These are phyloP conservation scores for Balamuthia mandrillaris DNA, from an alignment of 208 protist genomes.

Conservation along the genomic window DNA sequence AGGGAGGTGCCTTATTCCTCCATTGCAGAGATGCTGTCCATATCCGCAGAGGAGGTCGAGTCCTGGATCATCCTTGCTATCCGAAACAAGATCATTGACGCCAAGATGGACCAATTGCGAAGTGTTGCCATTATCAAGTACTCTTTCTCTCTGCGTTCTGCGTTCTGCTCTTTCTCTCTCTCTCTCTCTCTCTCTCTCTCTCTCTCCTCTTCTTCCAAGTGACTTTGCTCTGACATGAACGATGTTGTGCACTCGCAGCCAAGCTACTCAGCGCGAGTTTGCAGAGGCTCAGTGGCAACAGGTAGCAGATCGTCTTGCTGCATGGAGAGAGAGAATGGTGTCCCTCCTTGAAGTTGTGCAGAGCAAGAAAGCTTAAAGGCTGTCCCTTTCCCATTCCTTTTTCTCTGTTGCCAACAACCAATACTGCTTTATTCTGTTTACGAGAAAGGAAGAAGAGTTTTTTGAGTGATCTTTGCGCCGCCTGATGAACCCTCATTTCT, in stretches of 20 bases:
- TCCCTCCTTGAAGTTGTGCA: constrained; percentile 27
- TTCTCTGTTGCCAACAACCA: too few species aligned
- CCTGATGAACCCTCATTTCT: too few species aligned
- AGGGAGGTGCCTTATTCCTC: not conserved
- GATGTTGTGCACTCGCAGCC: not conserved
- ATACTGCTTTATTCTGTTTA: too few species aligned
- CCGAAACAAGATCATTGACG: not conserved
- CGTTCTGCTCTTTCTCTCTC: not conserved
- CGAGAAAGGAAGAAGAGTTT: too few species aligned
- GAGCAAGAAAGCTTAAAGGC: not conserved
- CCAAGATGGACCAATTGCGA: not conserved
- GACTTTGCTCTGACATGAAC: too few species aligned
- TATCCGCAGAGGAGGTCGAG: not conserved
- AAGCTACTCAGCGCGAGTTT: not conserved
- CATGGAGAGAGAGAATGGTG: constrained; percentile 2
- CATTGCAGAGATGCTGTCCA: not conserved
- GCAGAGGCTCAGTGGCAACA: constrained; percentile 6
- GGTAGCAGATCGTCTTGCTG: not conserved
- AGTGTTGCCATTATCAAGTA: not conserved
- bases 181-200: not conserved
- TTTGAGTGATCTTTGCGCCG: too few species aligned
- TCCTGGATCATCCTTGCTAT: not conserved
- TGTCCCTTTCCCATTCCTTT: too few species aligned
- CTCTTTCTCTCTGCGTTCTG: not conserved
- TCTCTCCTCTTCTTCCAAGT: too few species aligned